Evolutionary conservation across 768 basidiomycete genomes (phyloP), one percentile per base, ranked within the genome.

Genomic region (Sutorius australiensis): DNA sequence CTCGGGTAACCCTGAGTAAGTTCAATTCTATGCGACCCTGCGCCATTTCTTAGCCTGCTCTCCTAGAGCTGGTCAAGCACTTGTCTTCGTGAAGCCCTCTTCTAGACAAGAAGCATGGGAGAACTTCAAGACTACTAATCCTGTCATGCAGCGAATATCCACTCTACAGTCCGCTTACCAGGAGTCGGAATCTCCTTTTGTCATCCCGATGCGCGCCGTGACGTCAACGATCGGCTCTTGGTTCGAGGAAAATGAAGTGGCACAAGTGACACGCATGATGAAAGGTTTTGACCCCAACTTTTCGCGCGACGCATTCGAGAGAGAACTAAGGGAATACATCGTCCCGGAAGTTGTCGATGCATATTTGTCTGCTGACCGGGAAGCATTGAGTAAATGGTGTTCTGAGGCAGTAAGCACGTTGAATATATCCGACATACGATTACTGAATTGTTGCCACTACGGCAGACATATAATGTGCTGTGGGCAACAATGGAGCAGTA

Each of bases 401-500:
- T 84, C 91, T 19, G 97, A 99, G 72, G 97, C 92, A 48, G 95
- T 95, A 65, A 67, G 94, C 72, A 10, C 31, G 46, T 38, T 47
- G 1, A 10, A 19, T 21, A 4, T 43, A 27, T 48, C 19, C 2
- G 39, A 17, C 6, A n/a, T 21, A 36, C 43, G 19, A 2, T 13
- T 24, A 5, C 44, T 56, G 16, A 61, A 39, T 17, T 3, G 3
- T 28, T 34, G 19, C 30, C 5, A 27, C 41, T 34, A 21, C n/a
- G 33, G 31, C 46, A 95, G 93, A 95, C 95, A 6, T 98, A 94
- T 67, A 97, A 95, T 60, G 92, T 98, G n/a, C 78, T 98, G 5
- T 95, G 95, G 89, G 95, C 95, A 7, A 95, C 94, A 7, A 91
- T 99, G 83, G 93, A 95, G 60, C 87, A 90, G 61, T 98, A 93